Conservation (phyloP, 169 alveolate genomes). For the Eimeria sp. region DNA sequence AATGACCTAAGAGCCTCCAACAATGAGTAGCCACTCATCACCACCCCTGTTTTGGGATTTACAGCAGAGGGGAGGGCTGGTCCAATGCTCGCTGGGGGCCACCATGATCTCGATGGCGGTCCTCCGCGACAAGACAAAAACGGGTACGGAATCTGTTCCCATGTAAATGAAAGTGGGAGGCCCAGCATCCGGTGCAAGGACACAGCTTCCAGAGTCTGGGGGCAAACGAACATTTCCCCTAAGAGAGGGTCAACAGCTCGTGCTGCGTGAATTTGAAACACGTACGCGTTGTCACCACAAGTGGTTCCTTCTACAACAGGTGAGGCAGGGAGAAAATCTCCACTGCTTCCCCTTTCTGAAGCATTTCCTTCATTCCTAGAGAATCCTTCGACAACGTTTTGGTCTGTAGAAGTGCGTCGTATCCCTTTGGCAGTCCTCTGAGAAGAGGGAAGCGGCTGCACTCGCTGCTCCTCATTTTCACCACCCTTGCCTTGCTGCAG, state of each 20-base stretch:
- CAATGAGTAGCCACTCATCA: conserved; percentile 18
- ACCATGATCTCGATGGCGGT: neutral
- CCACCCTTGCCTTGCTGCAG: neutral
- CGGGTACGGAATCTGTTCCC: conserved; percentile 44
- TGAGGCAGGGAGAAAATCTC: neutral
- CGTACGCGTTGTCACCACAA: neutral
- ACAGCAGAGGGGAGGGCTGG: conserved; percentile 57
- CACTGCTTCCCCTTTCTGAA: neutral
- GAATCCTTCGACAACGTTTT: neutral
- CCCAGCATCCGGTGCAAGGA: conserved; percentile 58
- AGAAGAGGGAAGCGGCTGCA: neutral
- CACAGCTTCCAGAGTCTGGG: conserved; percentile 55
- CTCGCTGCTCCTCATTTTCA: neutral
- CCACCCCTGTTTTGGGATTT: conserved; percentile 34
- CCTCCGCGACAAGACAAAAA: neutral
- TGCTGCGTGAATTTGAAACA: conserved; percentile 37
- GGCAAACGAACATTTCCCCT: conserved; percentile 57
- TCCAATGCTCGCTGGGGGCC: neutral
- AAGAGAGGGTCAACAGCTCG: conserved; percentile 62
- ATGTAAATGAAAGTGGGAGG: conserved; percentile 10
- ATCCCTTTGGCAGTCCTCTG: neutral
- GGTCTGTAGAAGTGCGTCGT: neutral
- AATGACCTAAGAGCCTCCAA: conserved; percentile 34
- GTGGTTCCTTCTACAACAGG: neutral
- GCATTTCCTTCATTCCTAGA: neutral